These are phyloP conservation scores for Agrocybe chaxingu DNA, from an alignment of 768 basidiomycete species.

Conservation along the genomic window DNA sequence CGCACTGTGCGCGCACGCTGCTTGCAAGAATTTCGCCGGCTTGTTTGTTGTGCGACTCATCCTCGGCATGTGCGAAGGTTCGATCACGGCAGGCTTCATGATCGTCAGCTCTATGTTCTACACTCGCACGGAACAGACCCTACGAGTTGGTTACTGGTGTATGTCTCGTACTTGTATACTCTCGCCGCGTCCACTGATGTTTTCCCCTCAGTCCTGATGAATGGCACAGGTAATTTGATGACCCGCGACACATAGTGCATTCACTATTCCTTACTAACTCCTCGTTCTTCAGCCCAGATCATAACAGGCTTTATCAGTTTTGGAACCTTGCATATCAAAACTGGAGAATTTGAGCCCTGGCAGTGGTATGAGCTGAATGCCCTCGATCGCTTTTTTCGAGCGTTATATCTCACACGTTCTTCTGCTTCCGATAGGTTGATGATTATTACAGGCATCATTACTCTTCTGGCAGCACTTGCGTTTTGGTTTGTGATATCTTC, in stretches of 20 bases:
- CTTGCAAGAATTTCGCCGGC: conserved; percentile 66
- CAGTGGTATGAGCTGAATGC: conserved; percentile 46
- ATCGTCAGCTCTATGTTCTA: conserved; percentile 80
- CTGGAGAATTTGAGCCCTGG: conserved; percentile 60
- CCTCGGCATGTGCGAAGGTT: conserved; percentile 70
- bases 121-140: conserved; percentile 65
- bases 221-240: conserved; percentile 52
- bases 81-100: conserved; percentile 73
- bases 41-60: conserved; percentile 63
- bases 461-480: conserved; percentile 44
- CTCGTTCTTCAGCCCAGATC: conserved; percentile 54
- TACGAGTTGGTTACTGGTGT: conserved; percentile 78
- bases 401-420: not conserved
- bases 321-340: conserved; percentile 60
- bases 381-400: not conserved
- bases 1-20: conserved; percentile 59
- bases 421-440: conserved; percentile 46
- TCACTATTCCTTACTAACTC: not conserved
- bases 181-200: not conserved
- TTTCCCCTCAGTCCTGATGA: conserved; percentile 55
- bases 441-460: conserved; percentile 64
- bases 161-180: conserved; percentile 22
- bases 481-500: conserved; percentile 47
- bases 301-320: conserved; percentile 68
- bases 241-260: not conserved